These are phyloP conservation scores for Teunomyces pallodes DNA, from an alignment of 805 yeast genomes.

Conservation along the genomic window DNA sequence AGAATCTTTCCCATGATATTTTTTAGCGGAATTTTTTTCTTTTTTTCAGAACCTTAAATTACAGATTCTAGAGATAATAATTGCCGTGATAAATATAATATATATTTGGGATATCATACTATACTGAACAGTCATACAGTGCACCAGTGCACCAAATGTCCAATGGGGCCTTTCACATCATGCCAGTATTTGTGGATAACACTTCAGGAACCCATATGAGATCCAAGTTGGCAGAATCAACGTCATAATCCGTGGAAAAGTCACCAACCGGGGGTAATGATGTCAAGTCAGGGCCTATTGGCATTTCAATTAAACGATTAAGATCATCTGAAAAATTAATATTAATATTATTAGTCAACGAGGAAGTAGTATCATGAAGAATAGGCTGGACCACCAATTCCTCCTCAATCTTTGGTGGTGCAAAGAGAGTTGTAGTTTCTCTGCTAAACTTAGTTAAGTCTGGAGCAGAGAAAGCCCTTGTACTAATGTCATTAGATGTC, in stretches of 20 bases:
- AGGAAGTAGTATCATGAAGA: not conserved
- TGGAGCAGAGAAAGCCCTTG: conserved; percentile 17
- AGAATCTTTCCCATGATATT: not conserved
- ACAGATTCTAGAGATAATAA: not conserved
- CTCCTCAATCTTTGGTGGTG: conserved; percentile 5
- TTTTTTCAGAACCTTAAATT: not conserved
- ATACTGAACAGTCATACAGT: not conserved
- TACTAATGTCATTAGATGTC: not conserved
- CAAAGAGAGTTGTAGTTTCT: conserved; percentile 10
- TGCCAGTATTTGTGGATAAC: not conserved
- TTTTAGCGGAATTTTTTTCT: not conserved
- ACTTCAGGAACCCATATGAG: not conserved
- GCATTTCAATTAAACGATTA: not conserved
- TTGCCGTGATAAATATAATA: not conserved
- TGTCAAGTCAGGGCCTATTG: not conserved
- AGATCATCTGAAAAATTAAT: not conserved
- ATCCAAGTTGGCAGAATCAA: not conserved
- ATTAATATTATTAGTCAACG: not conserved
- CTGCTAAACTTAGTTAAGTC: conserved; percentile 12
- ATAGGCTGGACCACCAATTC: not conserved
- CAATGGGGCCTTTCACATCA: not conserved
- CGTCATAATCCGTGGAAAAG: not conserved
- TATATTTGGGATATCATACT: not conserved
- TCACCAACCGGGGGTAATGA: not conserved
- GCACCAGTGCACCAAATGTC: conserved; percentile 3